These are phyloP conservation scores for Leishmania tropica DNA, from an alignment of 208 protist genomes.

Conservation along the genomic window DNA sequence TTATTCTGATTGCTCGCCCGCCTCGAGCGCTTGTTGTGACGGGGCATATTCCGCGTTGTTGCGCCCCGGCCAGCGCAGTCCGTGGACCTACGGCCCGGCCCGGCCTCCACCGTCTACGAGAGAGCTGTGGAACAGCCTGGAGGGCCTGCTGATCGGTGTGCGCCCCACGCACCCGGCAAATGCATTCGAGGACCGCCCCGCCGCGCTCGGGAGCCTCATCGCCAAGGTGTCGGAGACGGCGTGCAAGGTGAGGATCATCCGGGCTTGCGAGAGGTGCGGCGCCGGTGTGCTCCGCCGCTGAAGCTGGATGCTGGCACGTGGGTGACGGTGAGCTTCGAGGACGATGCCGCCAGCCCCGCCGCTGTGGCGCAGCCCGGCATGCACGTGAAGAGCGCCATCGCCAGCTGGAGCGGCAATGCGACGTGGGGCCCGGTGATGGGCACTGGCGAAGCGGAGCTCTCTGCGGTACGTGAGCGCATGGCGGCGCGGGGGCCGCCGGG, in stretches of 20 bases:
- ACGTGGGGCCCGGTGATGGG: conserved; percentile 63
- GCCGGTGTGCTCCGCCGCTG: too few relatives aligned
- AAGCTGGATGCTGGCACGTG: too few relatives aligned
- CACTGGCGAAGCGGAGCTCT: too few relatives aligned
- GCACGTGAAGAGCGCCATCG: conserved; percentile 68
- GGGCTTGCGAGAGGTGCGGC: too few relatives aligned
- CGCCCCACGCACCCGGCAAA: conserved; percentile 45
- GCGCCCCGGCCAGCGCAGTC: not conserved
- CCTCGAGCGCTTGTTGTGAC: not conserved
- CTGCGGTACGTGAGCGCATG: conserved; percentile 15
- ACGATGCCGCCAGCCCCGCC: too few relatives aligned
- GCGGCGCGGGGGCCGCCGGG: conserved; percentile 48
- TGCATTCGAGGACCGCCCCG: conserved; percentile 56
- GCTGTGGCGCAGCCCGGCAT: conserved; percentile 4
- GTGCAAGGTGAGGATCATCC: too few relatives aligned
- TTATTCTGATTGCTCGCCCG: not conserved
- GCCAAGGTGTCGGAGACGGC: too few relatives aligned
- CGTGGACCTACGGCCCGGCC: not conserved
- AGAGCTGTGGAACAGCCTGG: conserved; percentile 51
- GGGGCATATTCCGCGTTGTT: not conserved
- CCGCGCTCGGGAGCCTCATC: too few relatives aligned
- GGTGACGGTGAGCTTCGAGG: too few relatives aligned
- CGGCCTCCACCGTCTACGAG: not conserved
- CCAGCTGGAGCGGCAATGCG: conserved; percentile 74
- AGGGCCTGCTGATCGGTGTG: conserved; percentile 61